Conservation (phyloP, 768 basidiomycete genomes). For the Vishniacozyma victoriae region DNA sequence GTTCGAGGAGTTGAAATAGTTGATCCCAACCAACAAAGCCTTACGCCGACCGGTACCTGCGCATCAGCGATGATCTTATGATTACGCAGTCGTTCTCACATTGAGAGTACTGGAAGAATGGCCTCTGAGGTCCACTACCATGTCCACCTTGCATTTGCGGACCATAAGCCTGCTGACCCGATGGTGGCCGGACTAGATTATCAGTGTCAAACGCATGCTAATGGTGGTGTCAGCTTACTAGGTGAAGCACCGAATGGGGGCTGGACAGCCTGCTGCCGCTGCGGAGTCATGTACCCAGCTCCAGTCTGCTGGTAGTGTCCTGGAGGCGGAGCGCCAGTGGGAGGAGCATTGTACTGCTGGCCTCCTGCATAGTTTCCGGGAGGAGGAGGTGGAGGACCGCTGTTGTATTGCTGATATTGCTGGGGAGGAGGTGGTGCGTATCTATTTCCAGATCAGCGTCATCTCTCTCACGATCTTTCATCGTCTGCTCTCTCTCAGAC, state of each 20-base stretch:
- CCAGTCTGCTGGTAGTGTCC: conserved; percentile 18
- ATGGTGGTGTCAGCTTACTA: conserved; percentile 3
- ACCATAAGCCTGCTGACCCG: conserved; percentile 59
- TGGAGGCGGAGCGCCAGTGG: conserved; percentile 15
- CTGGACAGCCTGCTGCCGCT: conserved; percentile 8
- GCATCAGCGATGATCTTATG: neutral
- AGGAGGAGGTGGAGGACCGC: conserved; percentile 12
- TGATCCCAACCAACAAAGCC: conserved; percentile 85
- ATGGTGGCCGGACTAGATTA: conserved; percentile 47
- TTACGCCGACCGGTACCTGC: conserved; percentile 66
- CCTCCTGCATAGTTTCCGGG: conserved; percentile 2
- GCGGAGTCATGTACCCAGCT: conserved; percentile 19
- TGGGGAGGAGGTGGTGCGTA: neutral
- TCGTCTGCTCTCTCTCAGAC: neutral
- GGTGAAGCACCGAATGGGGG: conserved; percentile 13
- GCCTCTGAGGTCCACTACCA: conserved; percentile 50
- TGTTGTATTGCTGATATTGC: conserved; percentile 5
- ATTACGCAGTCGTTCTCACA: conserved; percentile 50
- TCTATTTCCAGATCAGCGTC: neutral
- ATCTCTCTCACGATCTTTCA: neutral
- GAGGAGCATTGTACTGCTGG: conserved; percentile 3
- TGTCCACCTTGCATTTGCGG: conserved; percentile 52
- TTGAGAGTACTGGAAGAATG: conserved; percentile 79
- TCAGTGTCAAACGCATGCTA: neutral
- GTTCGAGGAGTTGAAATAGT: conserved; percentile 63